Conservation (phyloP, 257 asterid species). For the Solanum sejunctum region DNA sequence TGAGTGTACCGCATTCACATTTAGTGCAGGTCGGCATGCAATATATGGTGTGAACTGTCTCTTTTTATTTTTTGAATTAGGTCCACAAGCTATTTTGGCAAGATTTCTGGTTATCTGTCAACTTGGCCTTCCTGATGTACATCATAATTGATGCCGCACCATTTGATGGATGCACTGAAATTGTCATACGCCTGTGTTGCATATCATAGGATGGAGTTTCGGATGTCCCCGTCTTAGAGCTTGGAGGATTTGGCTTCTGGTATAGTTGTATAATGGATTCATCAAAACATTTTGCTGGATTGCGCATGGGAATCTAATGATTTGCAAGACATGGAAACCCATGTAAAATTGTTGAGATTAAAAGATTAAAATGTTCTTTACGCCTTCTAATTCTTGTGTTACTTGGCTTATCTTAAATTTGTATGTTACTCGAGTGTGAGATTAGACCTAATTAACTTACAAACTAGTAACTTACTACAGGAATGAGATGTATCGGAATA, state of each 20-base stretch:
- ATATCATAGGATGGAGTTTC: not conserved
- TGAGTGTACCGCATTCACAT: constrained; percentile 84
- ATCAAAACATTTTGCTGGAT: not conserved
- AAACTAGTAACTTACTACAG: not conserved
- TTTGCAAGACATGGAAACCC: not conserved
- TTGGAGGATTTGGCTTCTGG: not conserved
- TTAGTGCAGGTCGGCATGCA: constrained; percentile 94
- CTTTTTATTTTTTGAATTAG: not conserved
- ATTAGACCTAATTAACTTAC: not conserved
- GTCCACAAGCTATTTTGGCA: not conserved
- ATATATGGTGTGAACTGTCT: constrained; percentile 52
- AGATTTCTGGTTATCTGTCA: not conserved
- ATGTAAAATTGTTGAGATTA: not conserved
- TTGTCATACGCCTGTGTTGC: not conserved
- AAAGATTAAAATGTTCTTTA: not conserved
- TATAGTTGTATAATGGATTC: not conserved
- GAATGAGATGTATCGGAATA: not conserved
- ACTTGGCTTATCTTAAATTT: not conserved
- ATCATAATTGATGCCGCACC: not conserved
- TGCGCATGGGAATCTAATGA: not conserved
- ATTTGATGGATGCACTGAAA: not conserved
- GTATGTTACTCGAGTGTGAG: not conserved
- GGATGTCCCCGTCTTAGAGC: not conserved
- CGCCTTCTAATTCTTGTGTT: not conserved
- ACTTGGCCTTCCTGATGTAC: not conserved